Conservation (phyloP, 176 grass and related monocot genomes). For the Metroxylon sagu region DNA sequence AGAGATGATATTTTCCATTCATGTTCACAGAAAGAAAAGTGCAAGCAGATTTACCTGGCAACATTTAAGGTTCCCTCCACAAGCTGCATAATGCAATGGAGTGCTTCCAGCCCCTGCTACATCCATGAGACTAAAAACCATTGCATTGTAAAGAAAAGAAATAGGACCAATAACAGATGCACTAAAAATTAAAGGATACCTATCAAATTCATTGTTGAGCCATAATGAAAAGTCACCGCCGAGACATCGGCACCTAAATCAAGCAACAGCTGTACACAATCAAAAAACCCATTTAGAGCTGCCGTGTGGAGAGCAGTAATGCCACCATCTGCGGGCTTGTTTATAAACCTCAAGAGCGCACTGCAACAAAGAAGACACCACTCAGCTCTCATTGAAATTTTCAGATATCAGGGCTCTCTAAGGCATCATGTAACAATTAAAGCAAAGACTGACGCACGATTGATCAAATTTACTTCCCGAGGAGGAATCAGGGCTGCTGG, state of each 20-base stretch:
- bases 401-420: too few species aligned
- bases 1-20: too few species aligned
- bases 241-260: constrained; percentile 79
- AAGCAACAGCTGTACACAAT: constrained; percentile 86
- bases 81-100: constrained; percentile 84
- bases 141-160: neutral
- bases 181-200: constrained; percentile 30
- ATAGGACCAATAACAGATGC: neutral
- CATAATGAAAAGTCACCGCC: constrained; percentile 79
- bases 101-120: constrained; percentile 82
- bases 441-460: constrained; percentile 28
- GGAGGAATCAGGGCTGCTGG: constrained; percentile 45
- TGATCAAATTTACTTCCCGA: constrained; percentile 54
- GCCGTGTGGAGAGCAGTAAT: constrained; percentile 90
- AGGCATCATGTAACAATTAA: neutral
- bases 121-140: constrained; percentile 2
- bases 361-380: constrained; percentile 23
- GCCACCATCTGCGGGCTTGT: constrained; percentile 85
- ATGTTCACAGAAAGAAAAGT: neutral
- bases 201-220: constrained; percentile 59
- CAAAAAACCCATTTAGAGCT: constrained; percentile 56
- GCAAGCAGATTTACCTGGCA: constrained; percentile 53
- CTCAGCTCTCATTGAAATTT: too few species aligned
- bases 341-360: constrained; percentile 64
- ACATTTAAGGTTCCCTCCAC: constrained; percentile 77